Conservation (phyloP, 2,329 filamentous ascomycete genomes). For the Aspergillus floridensis region DNA sequence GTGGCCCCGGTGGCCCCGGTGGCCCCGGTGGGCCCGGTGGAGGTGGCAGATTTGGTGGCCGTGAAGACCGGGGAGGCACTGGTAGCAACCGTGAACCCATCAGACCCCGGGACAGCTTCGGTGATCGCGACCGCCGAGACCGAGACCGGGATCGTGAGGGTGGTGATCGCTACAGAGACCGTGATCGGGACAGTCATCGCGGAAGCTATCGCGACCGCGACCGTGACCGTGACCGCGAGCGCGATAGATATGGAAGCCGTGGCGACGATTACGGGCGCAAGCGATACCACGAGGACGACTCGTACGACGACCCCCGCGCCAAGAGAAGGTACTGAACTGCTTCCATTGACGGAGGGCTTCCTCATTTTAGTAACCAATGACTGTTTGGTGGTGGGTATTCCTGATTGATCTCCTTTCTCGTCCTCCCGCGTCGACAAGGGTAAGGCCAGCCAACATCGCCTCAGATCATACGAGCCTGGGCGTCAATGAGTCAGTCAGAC, state of each 20-base stretch:
- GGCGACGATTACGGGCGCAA: constrained; percentile 57
- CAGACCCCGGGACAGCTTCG: constrained; percentile 63
- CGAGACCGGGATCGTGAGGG: constrained; percentile 53
- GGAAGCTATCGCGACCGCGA: constrained; percentile 35
- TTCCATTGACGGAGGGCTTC: constrained; percentile 12
- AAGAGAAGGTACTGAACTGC: constrained; percentile 57
- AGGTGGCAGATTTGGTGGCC: constrained; percentile 48
- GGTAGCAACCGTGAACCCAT: constrained; percentile 85
- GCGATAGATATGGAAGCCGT: constrained; percentile 48
- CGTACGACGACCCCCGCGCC: constrained; percentile 70
- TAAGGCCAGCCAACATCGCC: constrained; percentile 27
- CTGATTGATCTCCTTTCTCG: constrained; percentile 29
- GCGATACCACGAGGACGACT: constrained; percentile 72
- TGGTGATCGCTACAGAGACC: constrained; percentile 48
- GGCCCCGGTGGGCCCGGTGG: constrained; percentile 48
- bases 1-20: constrained; percentile 44
- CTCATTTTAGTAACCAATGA: constrained; percentile 22
- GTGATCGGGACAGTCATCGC: constrained; percentile 56
- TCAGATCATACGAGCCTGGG: neutral
- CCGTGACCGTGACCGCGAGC: constrained; percentile 50
- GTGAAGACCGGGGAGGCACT: constrained; percentile 56
- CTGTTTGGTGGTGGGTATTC: constrained; percentile 47
- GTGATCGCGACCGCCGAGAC: constrained; percentile 44
- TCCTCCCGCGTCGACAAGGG: constrained; percentile 33
- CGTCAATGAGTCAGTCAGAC: neutral